Base-by-base conservation (phyloP, 2,329 filamentous ascomycete species). In the Phaeophleospora eucalypticola region DNA sequence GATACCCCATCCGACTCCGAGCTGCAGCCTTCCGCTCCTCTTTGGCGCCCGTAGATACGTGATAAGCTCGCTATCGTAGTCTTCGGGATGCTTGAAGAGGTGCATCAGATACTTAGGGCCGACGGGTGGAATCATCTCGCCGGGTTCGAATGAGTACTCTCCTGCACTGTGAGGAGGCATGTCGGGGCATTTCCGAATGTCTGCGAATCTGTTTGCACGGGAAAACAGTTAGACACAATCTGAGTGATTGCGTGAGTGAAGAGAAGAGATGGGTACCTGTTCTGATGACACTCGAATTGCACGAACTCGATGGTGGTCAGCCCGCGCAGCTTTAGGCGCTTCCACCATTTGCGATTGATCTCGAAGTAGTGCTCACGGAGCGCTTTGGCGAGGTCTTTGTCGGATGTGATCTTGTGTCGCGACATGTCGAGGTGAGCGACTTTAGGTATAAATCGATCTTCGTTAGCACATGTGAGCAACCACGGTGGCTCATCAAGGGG, bases 1-100 rank as follows among this genome's bases (percentile, higher is more conserved):
- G 38, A 70, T 62, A 6, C 68, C 68, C 66, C 66, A 70, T 0
- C 67, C 68, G 44, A 65, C 60, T 16, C 67, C 67, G 15, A 60
- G 58, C 8, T 65, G 58, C 6, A 70, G 49, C 3, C 63, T 52
- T 17, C 62, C 57, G 2, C 57, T 56, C 49, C 67, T 68, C 43
- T 57, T 57, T 17, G 67, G 67, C 16, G 60, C 52, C 16, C 66
- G 65, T 16, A 63, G 44, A 48, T 69, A 70, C 1, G 67, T 64
- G 16, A 69, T 60, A 4, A 62, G 45, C 45, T 70, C 68, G 35
- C 56, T 56, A 32, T 70, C 68, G 45, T 70, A 69, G 40, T 70
- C 67, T 37, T 61, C 54, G 3, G 68, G 67, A 36, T 70, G 68
- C 40, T 60, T 58, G 58, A 70, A 68, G 4, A 70, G 55, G 40